Conservation (phyloP, 148 eudicot species). For the Amaranthus hypochondriacus region DNA sequence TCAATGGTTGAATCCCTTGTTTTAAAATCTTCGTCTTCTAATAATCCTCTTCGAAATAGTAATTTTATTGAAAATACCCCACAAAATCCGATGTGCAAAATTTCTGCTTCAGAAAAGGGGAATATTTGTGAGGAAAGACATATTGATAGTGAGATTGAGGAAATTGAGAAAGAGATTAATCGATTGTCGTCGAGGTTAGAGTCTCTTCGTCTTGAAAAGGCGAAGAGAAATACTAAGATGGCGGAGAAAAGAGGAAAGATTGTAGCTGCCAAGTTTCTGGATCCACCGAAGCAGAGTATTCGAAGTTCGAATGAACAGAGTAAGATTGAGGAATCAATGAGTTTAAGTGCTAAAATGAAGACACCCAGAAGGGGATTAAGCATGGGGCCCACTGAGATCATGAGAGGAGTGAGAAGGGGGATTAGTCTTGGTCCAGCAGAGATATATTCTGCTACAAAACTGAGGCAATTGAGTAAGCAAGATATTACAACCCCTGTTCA, state of each 20-base stretch:
- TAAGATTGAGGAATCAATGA: conserved; percentile 39
- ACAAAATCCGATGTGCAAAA: conserved; percentile 17
- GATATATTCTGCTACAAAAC: conserved; percentile 36
- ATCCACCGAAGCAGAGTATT: conserved; percentile 35
- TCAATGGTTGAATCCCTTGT: conserved; percentile 20
- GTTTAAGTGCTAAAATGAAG: conserved; percentile 33
- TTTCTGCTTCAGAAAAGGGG: conserved; percentile 13
- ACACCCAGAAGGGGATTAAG: conserved; percentile 66
- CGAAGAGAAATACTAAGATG: conserved; percentile 38
- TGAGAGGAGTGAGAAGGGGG: conserved; percentile 46
- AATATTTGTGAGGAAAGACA: conserved; percentile 37
- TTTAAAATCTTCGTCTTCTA: conserved; percentile 22
- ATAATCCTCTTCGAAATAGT: conserved; percentile 34
- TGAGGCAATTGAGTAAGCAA: conserved; percentile 37
- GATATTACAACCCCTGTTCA: conserved; percentile 51
- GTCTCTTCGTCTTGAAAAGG: conserved; percentile 50
- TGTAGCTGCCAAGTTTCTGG: conserved; percentile 66
- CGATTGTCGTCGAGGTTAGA: conserved; percentile 57
- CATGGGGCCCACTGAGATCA: conserved; percentile 67
- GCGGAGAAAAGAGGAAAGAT: conserved; percentile 45
- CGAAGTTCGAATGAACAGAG: conserved; percentile 25
- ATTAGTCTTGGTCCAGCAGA: conserved; percentile 66
- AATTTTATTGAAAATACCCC: conserved; percentile 21
- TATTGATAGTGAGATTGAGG: conserved; percentile 72
- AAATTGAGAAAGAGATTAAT: conserved; percentile 64